Evolutionary conservation across 768 basidiomycete genomes (phyloP).

Genomic region (Amanita brunnescens): DNA sequence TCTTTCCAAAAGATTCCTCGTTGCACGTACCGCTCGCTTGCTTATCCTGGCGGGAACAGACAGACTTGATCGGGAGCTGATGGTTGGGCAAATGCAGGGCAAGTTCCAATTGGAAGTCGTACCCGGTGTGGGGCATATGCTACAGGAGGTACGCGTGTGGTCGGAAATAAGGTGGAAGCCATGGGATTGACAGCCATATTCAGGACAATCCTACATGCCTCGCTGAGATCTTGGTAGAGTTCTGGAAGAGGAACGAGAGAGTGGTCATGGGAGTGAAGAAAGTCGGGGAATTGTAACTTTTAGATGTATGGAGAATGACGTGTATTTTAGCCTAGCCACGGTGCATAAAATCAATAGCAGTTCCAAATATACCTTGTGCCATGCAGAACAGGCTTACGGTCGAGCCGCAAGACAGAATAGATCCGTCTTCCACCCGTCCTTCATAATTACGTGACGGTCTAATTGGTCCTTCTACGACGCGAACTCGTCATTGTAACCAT

Average conservation of each 20-base stretch:
- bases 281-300: slow-evolving; percentile 36
- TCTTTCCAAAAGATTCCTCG: slow-evolving; percentile 73
- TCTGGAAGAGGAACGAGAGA: slow-evolving; percentile 85
- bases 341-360: no score
- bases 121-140: slow-evolving; percentile 81
- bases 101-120: slow-evolving; percentile 94
- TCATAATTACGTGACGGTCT: no score
- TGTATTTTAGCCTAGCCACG: no score
- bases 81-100: slow-evolving; percentile 95
- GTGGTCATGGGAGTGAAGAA: slow-evolving; percentile 53
- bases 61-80: slow-evolving; percentile 83
- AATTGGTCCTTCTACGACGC: no score
- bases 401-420: no score
- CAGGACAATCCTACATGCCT: slow-evolving; percentile 82
- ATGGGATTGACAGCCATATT: background rate
- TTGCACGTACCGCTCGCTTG: slow-evolving; percentile 70
- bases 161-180: background rate
- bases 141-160: slow-evolving; percentile 69
- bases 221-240: slow-evolving; percentile 77
- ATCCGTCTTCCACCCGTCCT: no score
- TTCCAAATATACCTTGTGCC: no score
- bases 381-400: no score
- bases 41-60: slow-evolving; percentile 91
- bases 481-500: no score
- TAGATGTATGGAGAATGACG: background rate